Conservation (phyloP, 2,329 filamentous ascomycete genomes). For the Penicillium nordicum region DNA sequence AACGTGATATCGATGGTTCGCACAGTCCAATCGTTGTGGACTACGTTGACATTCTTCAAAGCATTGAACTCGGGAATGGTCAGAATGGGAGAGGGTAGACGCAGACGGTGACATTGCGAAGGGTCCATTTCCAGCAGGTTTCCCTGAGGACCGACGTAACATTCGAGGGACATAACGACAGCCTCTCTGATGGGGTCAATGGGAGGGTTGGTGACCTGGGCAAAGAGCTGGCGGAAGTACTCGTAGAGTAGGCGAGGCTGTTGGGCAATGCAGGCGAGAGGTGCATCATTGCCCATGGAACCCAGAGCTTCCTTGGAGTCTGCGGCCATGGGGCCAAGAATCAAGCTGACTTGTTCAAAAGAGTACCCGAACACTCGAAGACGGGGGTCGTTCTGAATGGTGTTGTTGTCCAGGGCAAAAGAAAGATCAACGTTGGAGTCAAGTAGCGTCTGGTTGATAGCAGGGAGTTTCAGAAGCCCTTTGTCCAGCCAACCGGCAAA, state of each 20-base stretch:
- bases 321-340: constrained; percentile 91
- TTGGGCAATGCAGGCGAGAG: constrained; percentile 84
- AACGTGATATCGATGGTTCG: constrained; percentile 92
- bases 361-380: constrained; percentile 90
- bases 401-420: constrained; percentile 63
- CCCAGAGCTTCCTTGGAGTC: constrained; percentile 96
- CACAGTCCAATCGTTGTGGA: constrained; percentile 79
- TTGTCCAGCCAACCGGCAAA: constrained; percentile 86
- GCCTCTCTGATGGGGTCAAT: constrained; percentile 97
- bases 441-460: constrained; percentile 62
- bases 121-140: constrained; percentile 92
- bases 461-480: constrained; percentile 76
- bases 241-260: constrained; percentile 87
- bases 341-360: constrained; percentile 86
- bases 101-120: constrained; percentile 79
- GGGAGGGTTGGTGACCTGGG: constrained; percentile 95
- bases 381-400: constrained; percentile 78
- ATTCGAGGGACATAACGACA: constrained; percentile 96
- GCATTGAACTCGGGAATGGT: constrained; percentile 89
- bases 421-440: constrained; percentile 60
- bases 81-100: constrained; percentile 83
- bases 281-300: constrained; percentile 97
- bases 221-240: constrained; percentile 97
- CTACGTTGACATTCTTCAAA: constrained; percentile 68
- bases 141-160: constrained; percentile 92